Evolutionary conservation across 345 rosid genomes (phyloP).

Genomic region (Brassica rapa): DNA sequence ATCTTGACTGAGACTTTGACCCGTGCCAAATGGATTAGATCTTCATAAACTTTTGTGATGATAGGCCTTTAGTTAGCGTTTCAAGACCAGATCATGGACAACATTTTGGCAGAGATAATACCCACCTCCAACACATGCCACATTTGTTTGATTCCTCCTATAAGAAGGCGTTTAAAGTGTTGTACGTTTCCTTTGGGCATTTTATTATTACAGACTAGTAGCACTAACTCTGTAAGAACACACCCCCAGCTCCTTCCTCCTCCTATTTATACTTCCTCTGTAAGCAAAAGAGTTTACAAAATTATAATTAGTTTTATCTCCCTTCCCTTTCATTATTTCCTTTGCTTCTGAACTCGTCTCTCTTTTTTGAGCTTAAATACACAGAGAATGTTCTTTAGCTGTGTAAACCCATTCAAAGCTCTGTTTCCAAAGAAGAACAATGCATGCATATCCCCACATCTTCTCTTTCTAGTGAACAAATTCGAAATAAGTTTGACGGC

Average conservation of each 20-base stretch:
- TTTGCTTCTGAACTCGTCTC: neutral
- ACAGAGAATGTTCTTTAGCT: slow-evolving; percentile 54
- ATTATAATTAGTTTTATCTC: neutral
- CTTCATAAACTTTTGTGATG: neutral
- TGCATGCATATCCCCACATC: slow-evolving; percentile 45
- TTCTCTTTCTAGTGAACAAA: slow-evolving; percentile 43
- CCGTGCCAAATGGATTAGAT: neutral
- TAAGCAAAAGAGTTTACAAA: neutral
- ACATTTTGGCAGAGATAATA: neutral
- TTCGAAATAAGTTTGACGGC: slow-evolving; percentile 67
- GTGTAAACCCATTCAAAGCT: slow-evolving; percentile 69
- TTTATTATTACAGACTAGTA: neutral
- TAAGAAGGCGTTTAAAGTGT: slow-evolving; percentile 17
- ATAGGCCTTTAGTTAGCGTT: neutral
- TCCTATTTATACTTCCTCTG: neutral
- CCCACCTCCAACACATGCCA: slow-evolving; percentile 12
- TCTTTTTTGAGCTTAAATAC: slow-evolving; percentile 12
- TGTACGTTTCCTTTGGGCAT: slow-evolving; percentile 4
- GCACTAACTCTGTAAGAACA: neutral
- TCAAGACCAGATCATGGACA: neutral
- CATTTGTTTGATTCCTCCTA: slow-evolving; percentile 16
- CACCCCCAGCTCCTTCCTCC: neutral
- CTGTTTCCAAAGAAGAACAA: slow-evolving; percentile 61
- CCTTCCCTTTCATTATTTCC: neutral
- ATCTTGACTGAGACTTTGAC: neutral